A percentile compares a stretch with the other conserved stretches of the same genome.
Conservation (phyloP, 2,329 filamentous ascomycete genomes). For the Trichoderma sp. region DNA sequence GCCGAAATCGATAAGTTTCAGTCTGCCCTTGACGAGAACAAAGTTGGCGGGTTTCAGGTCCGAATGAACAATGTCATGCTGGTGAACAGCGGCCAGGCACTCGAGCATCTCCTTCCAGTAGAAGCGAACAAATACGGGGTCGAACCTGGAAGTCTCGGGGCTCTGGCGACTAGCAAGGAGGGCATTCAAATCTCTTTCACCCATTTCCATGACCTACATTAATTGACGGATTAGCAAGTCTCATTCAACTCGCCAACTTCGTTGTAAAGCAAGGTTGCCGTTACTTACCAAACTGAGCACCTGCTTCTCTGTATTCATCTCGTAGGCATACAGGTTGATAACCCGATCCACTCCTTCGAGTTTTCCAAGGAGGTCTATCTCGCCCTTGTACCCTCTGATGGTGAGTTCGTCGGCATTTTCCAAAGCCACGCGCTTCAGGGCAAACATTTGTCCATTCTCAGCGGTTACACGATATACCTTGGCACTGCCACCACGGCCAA, state of each 20-base stretch:
- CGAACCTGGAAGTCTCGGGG: conserved; percentile 72
- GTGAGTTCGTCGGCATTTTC: conserved; percentile 85
- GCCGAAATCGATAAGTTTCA: conserved; percentile 98
- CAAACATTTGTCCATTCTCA: conserved; percentile 94
- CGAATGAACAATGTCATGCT: conserved; percentile 90
- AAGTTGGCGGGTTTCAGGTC: conserved; percentile 98
- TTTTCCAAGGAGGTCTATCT: conserved; percentile 87
- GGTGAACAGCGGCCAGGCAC: conserved; percentile 86
- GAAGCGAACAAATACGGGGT: conserved; percentile 89
- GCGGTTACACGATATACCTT: conserved; percentile 97
- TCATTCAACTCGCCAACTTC: neutral
- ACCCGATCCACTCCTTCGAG: conserved; percentile 85
- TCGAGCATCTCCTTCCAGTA: conserved; percentile 99
- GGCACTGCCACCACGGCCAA: conserved; percentile 89
- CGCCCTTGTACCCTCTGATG: conserved; percentile 86
- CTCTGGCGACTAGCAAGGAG: conserved; percentile 75
- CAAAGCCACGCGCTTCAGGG: conserved; percentile 87
- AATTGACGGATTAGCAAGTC: neutral
- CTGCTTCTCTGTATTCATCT: conserved; percentile 90
- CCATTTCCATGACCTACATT: conserved; percentile 87
- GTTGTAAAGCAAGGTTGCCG: neutral
- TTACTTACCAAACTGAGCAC: conserved; percentile 76
- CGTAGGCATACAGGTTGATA: conserved; percentile 86
- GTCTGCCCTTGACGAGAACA: conserved; percentile 81
- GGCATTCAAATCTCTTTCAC: conserved; percentile 88